phyloP scores from a whole-genome alignment of 768 basidiomycete genomes.

The Boletus patriciae region DNA sequence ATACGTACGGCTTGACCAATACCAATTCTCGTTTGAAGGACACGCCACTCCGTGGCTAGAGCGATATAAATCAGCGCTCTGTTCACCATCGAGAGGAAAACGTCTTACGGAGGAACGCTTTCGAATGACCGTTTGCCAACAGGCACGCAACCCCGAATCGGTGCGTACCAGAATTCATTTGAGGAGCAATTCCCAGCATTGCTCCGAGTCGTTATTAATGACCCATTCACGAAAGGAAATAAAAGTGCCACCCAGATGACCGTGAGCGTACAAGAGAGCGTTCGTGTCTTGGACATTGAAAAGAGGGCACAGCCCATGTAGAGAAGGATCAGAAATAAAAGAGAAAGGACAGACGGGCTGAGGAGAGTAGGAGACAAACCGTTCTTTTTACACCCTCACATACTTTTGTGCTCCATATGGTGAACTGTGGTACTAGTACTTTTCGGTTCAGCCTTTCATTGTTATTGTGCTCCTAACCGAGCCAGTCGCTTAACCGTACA shows the following conservation, averaged over 20 bases:
- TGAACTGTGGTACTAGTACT: not conserved
- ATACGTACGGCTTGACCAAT: conserved; percentile 19
- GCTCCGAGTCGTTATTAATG: conserved; percentile 4
- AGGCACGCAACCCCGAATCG: conserved; percentile 10
- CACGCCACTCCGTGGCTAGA: conserved; percentile 11
- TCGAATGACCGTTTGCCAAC: conserved; percentile 1
- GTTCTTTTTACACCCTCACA: not conserved
- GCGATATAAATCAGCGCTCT: not conserved
- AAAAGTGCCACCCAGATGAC: conserved; percentile 8
- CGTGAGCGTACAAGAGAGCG: not conserved
- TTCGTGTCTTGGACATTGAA: conserved; percentile 1
- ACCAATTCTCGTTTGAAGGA: conserved; percentile 8
- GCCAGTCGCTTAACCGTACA: not conserved
- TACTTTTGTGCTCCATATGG: conserved; percentile 7
- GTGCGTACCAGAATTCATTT: conserved; percentile 19
- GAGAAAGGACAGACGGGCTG: not conserved
- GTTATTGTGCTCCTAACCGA: conserved; percentile 5
- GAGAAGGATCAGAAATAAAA: not conserved
- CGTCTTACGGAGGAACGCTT: conserved; percentile 15
- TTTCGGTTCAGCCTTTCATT: not conserved
- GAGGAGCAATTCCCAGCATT: conserved; percentile 12
- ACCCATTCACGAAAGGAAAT: conserved; percentile 7
- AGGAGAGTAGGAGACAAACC: not conserved
- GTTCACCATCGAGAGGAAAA: not conserved
- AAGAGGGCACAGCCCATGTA: conserved; percentile 7